Evolutionary conservation across 441 rosid genomes (phyloP), one percentile per base, ranked within the genome.

Genomic region (Corymbia calophylla): DNA sequence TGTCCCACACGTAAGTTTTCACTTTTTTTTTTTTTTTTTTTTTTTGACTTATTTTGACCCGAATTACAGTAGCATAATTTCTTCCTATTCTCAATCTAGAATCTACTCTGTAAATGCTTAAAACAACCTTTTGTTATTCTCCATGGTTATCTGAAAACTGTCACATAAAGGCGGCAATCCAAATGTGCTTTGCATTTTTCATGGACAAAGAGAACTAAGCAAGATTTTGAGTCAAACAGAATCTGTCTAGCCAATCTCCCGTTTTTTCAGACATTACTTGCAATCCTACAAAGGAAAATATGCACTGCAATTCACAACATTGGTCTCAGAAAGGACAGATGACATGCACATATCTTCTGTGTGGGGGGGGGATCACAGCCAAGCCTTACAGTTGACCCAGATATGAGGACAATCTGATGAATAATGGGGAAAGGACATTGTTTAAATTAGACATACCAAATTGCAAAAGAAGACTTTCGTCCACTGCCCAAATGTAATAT

Each of bases 401-500:
- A 12, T 62, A 14, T 62, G 17, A 31, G 32, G 68, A 62, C 68
- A 29, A 29, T 62, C 68, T 27, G 32, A 62, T 11, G 29, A 62
- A 5, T 29, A 62, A 62, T 6, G 32, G 68, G 29, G 47, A 77
- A 77, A 77, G 51, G 51, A 77, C 51, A 23, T 77, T 44, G 51
- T 39, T 77, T 51, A 64, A 89, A 82, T 89, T 87, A 87, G 48
- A 58, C 88, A 84, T 97, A 97, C 99, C 98, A 98, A 89, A 95
- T 53, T 56, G 97, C 98, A 80, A 96, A 98, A 66, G 99, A 96
- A 90, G 93, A 97, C 92, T 97, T 98, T 87, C 98, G 95, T 70
- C 99, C 97, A 44, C 93, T 94, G 25, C 99, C 98, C 54, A 97
- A 91, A 93, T 98, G 99, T 27, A 97, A 92, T 89, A 93, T 92